Evolutionary conservation across 2,329 filamentous ascomycete genomes (phyloP), one percentile per base, ranked within the genome.

Genomic region (Microascus cirrosus): DNA sequence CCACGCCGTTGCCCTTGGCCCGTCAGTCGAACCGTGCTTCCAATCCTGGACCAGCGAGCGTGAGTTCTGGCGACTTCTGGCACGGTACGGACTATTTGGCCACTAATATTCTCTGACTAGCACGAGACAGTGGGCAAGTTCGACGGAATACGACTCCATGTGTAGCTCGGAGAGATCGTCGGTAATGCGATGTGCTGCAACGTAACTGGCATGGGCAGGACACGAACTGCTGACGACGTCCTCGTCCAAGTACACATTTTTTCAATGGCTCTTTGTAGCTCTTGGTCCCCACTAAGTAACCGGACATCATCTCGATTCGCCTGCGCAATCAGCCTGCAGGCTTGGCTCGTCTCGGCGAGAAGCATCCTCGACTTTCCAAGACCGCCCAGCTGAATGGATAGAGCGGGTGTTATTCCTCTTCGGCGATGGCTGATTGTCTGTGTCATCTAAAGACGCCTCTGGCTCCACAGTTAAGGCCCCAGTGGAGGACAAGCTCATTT

Each of bases 161-260:
- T 13, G 15, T 18, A 45, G 15, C 39, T 45, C 53, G 8, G 22
- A 18, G 32, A 35, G 35, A 36, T 36, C 32, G 53, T 50, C 53
- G 53, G 53, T 15, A 54, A 36, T 54, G 53, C n/a, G 10, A 36
- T 35, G 53, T 54, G 53, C 53, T 54, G 53, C 35, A 54, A 36
- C 53, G n/a, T 28, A n/a, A 36, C 53, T 34, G 53, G 28, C 32
- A 39, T 54, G 22, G n/a, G 35, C 35, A 35, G 28, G 18, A 28
- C 53, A 15, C 18, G n/a, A 45, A 45, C 11, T 22, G 24, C 45
- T 20, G 45, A 7, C n/a, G 18, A 13, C 6, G 36, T 42, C 36
- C 28, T 32, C 28, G 28, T 32, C 28, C 28, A 32, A 32, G 28
- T 32, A 32, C 28, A 32, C 28, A 8, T 32, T 4, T 32, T 32